A percentile compares a stretch with the other conserved stretches of the same genome.
These are phyloP conservation scores for Cylindrotheca fusiformis DNA, from an alignment of 108 stramenopile genomes.

Conservation along the genomic window DNA sequence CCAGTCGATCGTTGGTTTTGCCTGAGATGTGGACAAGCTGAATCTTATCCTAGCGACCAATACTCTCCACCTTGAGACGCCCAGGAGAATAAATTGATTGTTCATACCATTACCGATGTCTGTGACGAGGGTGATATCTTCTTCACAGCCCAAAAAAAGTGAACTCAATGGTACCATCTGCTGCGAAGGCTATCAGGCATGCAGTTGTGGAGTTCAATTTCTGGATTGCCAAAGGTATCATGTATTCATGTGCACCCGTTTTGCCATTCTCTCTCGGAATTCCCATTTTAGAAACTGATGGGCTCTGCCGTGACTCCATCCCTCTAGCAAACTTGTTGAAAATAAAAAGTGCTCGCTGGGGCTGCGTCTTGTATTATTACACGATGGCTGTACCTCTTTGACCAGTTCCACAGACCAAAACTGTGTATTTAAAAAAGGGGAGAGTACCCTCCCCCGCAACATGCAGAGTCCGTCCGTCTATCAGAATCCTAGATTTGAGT, in stretches of 20 bases:
- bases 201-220: slow-evolving; percentile 14
- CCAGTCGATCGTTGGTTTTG: no score
- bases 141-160: slow-evolving; percentile 6
- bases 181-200: slow-evolving; percentile 19
- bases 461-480: no score
- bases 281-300: slow-evolving; percentile 15
- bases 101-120: slow-evolving; percentile 15
- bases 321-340: slow-evolving; percentile 8
- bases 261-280: slow-evolving; percentile 16
- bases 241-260: slow-evolving; percentile 11
- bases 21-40: no score
- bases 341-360: slow-evolving; percentile 26
- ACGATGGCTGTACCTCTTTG: slow-evolving; percentile 20
- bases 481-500: no score
- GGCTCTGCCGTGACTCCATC: not conserved
- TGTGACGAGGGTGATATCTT: slow-evolving; percentile 25
- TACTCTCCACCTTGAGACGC: not conserved
- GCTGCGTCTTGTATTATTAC: slow-evolving; percentile 17
- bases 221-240: slow-evolving; percentile 24
- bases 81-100: slow-evolving; percentile 2
- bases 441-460: no score
- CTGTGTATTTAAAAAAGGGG: no score
- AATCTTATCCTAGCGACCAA: slow-evolving; percentile 7
- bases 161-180: not conserved
- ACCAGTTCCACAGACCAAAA: no score